Percentiles rank a stretch among this genome's conserved stretches.
Conservation (phyloP, 2,329 filamentous ascomycete genomes). For the Sarocladiaceae sp. region DNA sequence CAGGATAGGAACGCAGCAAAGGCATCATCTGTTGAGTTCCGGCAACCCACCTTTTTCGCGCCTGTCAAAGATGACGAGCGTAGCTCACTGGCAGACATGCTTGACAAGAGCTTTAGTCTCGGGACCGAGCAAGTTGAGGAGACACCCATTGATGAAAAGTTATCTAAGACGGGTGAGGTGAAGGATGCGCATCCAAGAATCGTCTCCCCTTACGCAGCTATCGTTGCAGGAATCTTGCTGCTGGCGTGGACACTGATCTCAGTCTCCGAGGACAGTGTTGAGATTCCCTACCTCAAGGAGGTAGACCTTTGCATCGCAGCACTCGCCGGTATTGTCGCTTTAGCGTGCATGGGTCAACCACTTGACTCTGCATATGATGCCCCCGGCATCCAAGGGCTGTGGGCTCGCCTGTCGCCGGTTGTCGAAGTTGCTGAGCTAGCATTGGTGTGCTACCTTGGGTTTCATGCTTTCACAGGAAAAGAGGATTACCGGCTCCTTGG, state of each 20-base stretch:
- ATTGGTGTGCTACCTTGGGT: conserved; percentile 26
- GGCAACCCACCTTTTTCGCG: conserved; percentile 57
- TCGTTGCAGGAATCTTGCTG: neutral
- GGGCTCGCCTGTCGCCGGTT: conserved; percentile 11
- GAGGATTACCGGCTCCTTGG: conserved; percentile 15
- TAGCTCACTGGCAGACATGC: conserved; percentile 36
- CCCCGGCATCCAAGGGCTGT: neutral
- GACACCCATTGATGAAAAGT: neutral
- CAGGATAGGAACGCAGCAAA: conserved; percentile 13
- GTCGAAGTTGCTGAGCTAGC: conserved; percentile 26
- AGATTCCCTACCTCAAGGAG: neutral
- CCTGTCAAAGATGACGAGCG: conserved; percentile 32
- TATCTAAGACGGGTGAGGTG: neutral
- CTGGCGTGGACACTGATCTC: neutral
- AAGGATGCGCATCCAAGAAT: neutral
- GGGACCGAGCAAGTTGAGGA: conserved; percentile 20
- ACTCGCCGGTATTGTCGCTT: no score
- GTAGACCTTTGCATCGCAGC: neutral
- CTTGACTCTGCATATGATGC: neutral
- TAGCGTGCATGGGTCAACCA: neutral
- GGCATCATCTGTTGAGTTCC: conserved; percentile 36
- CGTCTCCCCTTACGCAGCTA: neutral
- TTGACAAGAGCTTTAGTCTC: conserved; percentile 37
- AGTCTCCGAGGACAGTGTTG: neutral
- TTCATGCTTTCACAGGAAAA: conserved; percentile 22